Percentiles rank a stretch among this genome's conserved stretches.
Evolutionary conservation across 202 grass and related monocot species (phyloP).

Genomic region (Setaria viridis): DNA sequence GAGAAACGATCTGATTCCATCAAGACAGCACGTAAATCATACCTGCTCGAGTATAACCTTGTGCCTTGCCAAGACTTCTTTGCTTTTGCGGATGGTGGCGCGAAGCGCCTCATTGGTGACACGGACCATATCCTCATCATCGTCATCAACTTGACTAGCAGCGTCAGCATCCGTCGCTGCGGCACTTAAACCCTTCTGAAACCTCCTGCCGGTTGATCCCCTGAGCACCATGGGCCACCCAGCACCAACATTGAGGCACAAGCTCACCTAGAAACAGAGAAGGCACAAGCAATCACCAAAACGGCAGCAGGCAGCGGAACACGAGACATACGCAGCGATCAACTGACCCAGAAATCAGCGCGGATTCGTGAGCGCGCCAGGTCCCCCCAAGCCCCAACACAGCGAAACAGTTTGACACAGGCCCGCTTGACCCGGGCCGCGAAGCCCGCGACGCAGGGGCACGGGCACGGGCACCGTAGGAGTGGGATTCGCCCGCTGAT

Average conservation of each 20-base stretch:
- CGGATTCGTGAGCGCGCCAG: neutral
- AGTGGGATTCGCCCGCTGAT: neutral
- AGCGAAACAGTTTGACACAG: neutral
- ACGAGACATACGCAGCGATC: neutral
- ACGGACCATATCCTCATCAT: slow-evolving; percentile 37
- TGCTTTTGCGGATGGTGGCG: slow-evolving; percentile 68
- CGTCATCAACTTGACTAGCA: slow-evolving; percentile 31
- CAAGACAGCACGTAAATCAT: slow-evolving; percentile 14
- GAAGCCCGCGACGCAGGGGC: neutral
- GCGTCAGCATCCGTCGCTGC: slow-evolving; percentile 14
- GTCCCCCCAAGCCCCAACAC: neutral
- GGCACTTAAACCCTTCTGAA: slow-evolving; percentile 47
- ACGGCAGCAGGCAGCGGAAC: neutral
- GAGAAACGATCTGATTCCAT: slow-evolving; percentile 32
- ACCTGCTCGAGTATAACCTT: slow-evolving; percentile 78
- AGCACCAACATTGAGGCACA: slow-evolving; percentile 24
- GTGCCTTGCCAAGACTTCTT: slow-evolving; percentile 81
- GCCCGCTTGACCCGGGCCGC: neutral
- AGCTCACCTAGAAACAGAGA: slow-evolving; percentile 40
- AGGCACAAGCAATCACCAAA: neutral
- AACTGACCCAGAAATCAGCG: neutral
- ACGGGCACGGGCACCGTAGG: too few relatives aligned
- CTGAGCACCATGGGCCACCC: slow-evolving; percentile 33
- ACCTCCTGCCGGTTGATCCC: slow-evolving; percentile 39
- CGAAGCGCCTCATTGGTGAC: slow-evolving; percentile 66